Evolutionary conservation across 2,329 filamentous ascomycete species (phyloP).

Genomic region (Herpomyces periplanetae): DNA sequence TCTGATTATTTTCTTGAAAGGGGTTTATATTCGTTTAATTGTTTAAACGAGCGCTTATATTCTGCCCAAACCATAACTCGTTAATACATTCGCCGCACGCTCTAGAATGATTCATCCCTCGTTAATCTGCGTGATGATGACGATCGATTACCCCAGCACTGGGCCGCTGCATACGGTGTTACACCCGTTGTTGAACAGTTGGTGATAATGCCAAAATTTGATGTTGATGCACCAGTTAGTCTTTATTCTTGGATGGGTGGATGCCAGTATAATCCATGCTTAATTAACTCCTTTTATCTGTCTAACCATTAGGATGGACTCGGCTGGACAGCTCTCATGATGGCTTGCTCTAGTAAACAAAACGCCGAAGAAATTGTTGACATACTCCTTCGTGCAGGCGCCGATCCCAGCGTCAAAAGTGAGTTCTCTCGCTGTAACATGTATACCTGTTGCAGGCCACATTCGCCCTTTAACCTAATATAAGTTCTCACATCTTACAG

Average conservation of each 20-base stretch:
- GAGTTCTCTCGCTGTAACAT: too few relatives aligned
- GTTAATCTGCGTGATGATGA: slow-evolving; percentile 38
- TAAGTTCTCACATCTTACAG: slow-evolving; percentile 7
- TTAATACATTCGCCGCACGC: too few relatives aligned
- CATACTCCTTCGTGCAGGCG: slow-evolving; percentile 23
- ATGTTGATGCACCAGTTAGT: slow-evolving; percentile 34
- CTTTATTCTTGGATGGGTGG: too few relatives aligned
- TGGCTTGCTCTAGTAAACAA: slow-evolving; percentile 29
- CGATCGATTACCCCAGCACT: slow-evolving; percentile 62
- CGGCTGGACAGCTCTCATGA: slow-evolving; percentile 57
- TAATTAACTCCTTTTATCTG: slow-evolving; percentile 1
- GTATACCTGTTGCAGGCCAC: too few relatives aligned
- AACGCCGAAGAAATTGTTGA: slow-evolving; percentile 27
- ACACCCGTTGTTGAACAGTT: slow-evolving; percentile 32
- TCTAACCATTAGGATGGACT: slow-evolving; percentile 18
- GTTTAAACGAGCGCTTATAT: too few relatives aligned
- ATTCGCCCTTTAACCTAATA: slow-evolving; percentile 2
- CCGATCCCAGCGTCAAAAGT: slow-evolving; percentile 35
- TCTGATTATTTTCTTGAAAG: too few relatives aligned
- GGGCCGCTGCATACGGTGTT: slow-evolving; percentile 56
- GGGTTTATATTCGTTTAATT: too few relatives aligned
- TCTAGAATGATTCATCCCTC: too few relatives aligned
- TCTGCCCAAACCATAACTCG: too few relatives aligned
- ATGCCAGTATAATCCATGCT: not conserved
- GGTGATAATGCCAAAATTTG: slow-evolving; percentile 22